Base-by-base conservation (phyloP, 2,329 filamentous ascomycete genomes). In the Arthrobotrys entomopaga region DNA sequence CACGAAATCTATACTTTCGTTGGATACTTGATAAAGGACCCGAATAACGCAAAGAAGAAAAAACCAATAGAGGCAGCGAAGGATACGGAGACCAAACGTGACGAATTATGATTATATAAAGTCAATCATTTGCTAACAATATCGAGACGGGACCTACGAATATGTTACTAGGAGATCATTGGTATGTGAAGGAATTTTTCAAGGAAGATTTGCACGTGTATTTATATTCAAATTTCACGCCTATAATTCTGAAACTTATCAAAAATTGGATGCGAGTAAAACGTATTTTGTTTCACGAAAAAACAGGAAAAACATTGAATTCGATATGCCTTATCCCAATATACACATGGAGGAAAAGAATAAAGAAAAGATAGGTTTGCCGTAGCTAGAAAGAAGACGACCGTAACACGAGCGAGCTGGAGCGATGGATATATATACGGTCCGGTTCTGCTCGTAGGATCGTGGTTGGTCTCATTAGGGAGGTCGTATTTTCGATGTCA, bases 311-410 rank as follows among this genome's bases (percentile, higher is more conserved):
- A 72, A 65, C 24, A 40, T 57, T 57, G 61, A 46, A 53, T 66
- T 66, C 49, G 56, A 73, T 43, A 73, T 66, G 69, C 42, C 54
- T 63, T 65, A 53, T 66, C 69, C 69, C 69, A 66, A 59, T 73
- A 73, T 73, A 73, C 69, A 73, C 69, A 73, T 46, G 48, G 34
- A 52, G 42, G 34, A 65, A 49, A 54, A 53, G 19, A 66, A 63
- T 66, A 58, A 54, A 43, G 42, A 64, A 72, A 64, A 56, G 22
- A 11, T 19, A 48, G 26, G 54, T 10, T 34, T 72, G 56, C 42
- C 54, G 49, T 60, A 61, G 65, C 49, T 29, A 26, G 38, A 24
- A 56, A 48, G 48, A 53, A 53, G 24, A 43, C 38, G 56, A 59
- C 60, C 53, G 53, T 65, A 46, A 7, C 42, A 50, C 42, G 24